These are phyloP conservation scores for Saccharomycopsis synnaedendra DNA, from an alignment of 805 yeast genomes.

Conservation along the genomic window DNA sequence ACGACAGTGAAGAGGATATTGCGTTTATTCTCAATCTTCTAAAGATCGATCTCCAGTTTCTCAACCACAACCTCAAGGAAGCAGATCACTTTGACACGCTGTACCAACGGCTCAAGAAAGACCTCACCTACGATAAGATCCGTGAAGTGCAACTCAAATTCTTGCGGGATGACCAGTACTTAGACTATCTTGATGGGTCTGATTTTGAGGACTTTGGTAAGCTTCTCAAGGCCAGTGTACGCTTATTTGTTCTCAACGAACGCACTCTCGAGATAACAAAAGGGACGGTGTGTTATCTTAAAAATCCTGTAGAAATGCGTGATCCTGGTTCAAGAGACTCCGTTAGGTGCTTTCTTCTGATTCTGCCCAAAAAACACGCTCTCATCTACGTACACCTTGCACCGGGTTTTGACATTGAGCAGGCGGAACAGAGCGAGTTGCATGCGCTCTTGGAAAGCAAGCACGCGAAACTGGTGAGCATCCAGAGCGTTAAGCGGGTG, in stretches of 20 bases:
- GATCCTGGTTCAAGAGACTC: constrained; percentile 3
- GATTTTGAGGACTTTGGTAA: constrained; percentile 9
- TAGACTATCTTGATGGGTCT: not conserved
- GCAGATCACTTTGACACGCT: not conserved
- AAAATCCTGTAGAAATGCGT: constrained; percentile 6
- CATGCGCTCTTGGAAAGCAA: constrained; percentile 1
- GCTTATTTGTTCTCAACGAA: constrained; percentile 11
- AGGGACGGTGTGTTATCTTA: constrained; percentile 9
- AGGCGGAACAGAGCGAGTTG: not conserved
- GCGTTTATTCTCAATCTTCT: constrained; percentile 9
- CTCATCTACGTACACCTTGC: not conserved
- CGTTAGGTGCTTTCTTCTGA: not conserved
- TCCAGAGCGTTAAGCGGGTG: constrained; percentile 6
- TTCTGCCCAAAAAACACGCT: not conserved
- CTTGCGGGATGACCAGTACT: constrained; percentile 14
- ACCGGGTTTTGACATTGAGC: not conserved
- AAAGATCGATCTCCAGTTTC: constrained; percentile 13
- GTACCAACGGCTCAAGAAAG: not conserved
- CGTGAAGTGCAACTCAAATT: constrained; percentile 8
- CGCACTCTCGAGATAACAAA: constrained; percentile 11
- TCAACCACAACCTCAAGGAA: constrained; percentile 3
- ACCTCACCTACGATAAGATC: constrained; percentile 12
- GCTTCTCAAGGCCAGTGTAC: constrained; percentile 7
- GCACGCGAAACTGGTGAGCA: constrained; percentile 2
- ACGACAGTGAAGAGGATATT: constrained; percentile 6